Evolutionary conservation across 805 yeast species (phyloP).

Genomic region (Wickerhamomyces canadensis): DNA sequence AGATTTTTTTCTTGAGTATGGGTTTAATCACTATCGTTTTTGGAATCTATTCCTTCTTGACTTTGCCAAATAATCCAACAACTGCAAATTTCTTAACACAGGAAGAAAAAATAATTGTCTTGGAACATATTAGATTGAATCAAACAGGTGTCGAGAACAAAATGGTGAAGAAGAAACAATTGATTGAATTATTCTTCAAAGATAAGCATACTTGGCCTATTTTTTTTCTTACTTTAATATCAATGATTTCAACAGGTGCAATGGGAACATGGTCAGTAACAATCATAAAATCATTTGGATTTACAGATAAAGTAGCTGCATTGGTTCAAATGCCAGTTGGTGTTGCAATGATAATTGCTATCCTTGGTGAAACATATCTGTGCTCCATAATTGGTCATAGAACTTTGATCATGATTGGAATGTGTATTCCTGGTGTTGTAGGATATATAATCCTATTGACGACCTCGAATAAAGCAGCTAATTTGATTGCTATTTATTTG

Average conservation of each 20-base stretch:
- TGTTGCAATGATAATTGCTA: slow-evolving; percentile 37
- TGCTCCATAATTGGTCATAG: slow-evolving; percentile 30
- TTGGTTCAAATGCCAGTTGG: slow-evolving; percentile 56
- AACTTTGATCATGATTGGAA: slow-evolving; percentile 31
- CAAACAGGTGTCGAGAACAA: slow-evolving; percentile 45
- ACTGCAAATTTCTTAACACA: slow-evolving; percentile 30
- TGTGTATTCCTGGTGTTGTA: slow-evolving; percentile 43
- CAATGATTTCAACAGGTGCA: slow-evolving; percentile 49
- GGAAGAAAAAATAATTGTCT: slow-evolving; percentile 35
- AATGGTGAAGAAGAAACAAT: slow-evolving; percentile 34
- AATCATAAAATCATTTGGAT: slow-evolving; percentile 43
- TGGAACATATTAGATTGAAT: slow-evolving; percentile 38
- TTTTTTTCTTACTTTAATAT: slow-evolving; percentile 35
- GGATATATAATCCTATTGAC: slow-evolving; percentile 42
- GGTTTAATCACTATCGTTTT: slow-evolving; percentile 47
- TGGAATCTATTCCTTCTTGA: slow-evolving; percentile 38
- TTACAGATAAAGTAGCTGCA: slow-evolving; percentile 35
- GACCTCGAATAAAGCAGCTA: slow-evolving; percentile 36
- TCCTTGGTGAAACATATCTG: slow-evolving; percentile 33
- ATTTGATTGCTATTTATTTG: slow-evolving; percentile 43
- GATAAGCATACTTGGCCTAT: slow-evolving; percentile 49
- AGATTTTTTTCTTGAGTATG: slow-evolving; percentile 50
- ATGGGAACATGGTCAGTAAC: slow-evolving; percentile 27
- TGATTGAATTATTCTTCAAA: slow-evolving; percentile 35
- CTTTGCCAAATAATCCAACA: slow-evolving; percentile 47